Evolutionary conservation across 2,329 filamentous ascomycete genomes (phyloP), one percentile per base, ranked within the genome.

Genomic region (Nigrospora osmanthi): DNA sequence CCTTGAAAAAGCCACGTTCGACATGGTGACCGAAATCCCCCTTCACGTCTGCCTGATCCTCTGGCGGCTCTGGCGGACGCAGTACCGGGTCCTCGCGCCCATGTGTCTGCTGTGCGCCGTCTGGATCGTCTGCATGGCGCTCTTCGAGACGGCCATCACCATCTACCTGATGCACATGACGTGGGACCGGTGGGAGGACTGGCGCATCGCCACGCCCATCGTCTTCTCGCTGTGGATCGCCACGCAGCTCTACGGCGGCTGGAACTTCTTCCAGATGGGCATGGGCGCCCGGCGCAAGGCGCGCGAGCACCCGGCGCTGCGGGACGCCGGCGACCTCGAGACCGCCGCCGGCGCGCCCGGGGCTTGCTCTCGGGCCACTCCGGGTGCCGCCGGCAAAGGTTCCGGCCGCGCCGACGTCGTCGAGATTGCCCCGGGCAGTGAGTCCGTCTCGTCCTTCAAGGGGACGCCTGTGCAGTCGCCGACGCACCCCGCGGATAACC

Each of bases 161-260:
- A 16, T 33, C 19, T 43, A 30, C 16, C 35, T 43, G 11, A 19
- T 43, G 19, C 12, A n/a, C 11, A 23, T 17, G 34, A 37, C 42
- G 7, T 43, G 42, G 42, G 19, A 7, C 11, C 16, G 35, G 3
- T 43, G 42, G 42, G 16, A 43, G 30, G 11, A 32, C 17, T 43
- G 42, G 42, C 42, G 17, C 16, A 33, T 43, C 11, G 38, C 38
- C 13, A 43, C 42, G 23, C 42, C 42, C 14, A 30, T 30, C 11
- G 30, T 43, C 3, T 43, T 43, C 38, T 13, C 42, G 19, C 42
- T 43, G 5, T 43, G 42, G 42, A 36, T 43, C 12, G 38, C 23
- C 10, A 43, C 42, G 7, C 42, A 43, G 16, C 23, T 43, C 5
- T 43, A 43, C 23, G 35, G 40, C 23, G 23, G 23, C 23, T 28